Base-by-base conservation (phyloP, 257 asterid genomes). In the Leptodermis oblonga region DNA sequence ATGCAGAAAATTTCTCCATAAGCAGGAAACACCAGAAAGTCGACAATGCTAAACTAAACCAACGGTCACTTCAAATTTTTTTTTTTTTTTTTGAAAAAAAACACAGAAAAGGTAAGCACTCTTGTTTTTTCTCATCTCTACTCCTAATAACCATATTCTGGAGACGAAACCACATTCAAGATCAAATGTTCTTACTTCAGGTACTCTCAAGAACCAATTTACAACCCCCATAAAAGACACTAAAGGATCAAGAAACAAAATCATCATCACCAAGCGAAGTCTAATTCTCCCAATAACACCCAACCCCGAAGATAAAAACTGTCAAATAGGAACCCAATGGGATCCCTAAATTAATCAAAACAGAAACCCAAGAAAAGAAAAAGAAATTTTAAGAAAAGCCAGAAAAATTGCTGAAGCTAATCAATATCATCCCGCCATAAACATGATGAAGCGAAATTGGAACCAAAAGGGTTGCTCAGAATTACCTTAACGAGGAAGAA, bases 401-500 rank as follows among this genome's bases (percentile, higher is more conserved):
- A 62, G 12, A 36, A 0, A 62, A 37, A 62, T 30, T 28, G 34
- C 62, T 5, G 62, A 33, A 61, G 9, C 65, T 59, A 59, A 7
- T 11, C 65, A 59, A 14, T 58, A 4, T 23, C 22, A 34, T 7
- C 54, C 6, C 17, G 54, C 6, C 54, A 18, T 20, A 33, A 17
- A 59, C 26, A 59, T 48, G 25, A 48, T 48, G 8, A 20, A 48
- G 20, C 17, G 54, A 18, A 48, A 48, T 25, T 13, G 46, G 34
- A 33, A 61, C 23, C 28, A 61, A 61, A 60, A 60, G 45, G 45
- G 45, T 3, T 60, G 26, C 7, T 13, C 20, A 5, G 66, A 61
- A 61, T 33, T 61, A 61, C 66, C 66, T 61, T 36, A 61, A 61
- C 18, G 30, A 33, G 9, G 28, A 6, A 59, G 66, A 41, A 33